A percentile compares a stretch with the other conserved stretches of the same genome.
phyloP scores from a whole-genome alignment of 768 basidiomycete genomes.

The Tricholoma terreum region DNA sequence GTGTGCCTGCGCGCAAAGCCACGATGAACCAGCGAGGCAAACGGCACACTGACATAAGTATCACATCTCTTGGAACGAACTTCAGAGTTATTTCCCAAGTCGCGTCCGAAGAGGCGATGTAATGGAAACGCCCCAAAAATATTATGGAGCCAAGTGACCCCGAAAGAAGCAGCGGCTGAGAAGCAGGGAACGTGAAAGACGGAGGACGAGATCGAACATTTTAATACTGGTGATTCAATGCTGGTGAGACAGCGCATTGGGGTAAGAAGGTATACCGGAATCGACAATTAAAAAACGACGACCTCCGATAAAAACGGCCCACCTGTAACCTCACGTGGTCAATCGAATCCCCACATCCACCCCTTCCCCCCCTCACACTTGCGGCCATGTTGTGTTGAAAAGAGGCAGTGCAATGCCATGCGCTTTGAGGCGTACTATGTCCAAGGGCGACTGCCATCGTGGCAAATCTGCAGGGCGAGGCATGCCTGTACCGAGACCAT shows the following conservation, averaged over 20 bases:
- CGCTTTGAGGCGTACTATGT: no score
- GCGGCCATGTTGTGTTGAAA: no score
- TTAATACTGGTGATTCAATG: neutral
- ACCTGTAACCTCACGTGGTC: no score
- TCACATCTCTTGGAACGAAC: neutral
- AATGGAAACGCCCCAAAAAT: neutral
- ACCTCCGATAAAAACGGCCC: no score
- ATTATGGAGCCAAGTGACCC: neutral
- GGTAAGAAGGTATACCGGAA: no score
- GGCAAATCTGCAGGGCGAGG: no score
- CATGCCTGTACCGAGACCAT: no score
- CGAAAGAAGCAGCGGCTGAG: neutral
- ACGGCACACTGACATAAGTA: neutral
- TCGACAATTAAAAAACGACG: no score
- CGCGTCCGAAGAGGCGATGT: neutral
- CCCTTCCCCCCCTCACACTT: no score
- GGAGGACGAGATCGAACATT: neutral
- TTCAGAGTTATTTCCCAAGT: neutral
- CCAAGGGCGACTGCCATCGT: no score
- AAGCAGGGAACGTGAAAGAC: neutral
- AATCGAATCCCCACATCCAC: no score
- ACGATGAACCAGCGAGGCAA: constrained; percentile 1
- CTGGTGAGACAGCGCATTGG: neutral
- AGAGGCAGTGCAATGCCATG: no score
- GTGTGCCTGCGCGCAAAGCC: neutral